These are phyloP conservation scores for Chlamydomonas incerta DNA, from an alignment of 139 green algal species.

Conservation along the genomic window DNA sequence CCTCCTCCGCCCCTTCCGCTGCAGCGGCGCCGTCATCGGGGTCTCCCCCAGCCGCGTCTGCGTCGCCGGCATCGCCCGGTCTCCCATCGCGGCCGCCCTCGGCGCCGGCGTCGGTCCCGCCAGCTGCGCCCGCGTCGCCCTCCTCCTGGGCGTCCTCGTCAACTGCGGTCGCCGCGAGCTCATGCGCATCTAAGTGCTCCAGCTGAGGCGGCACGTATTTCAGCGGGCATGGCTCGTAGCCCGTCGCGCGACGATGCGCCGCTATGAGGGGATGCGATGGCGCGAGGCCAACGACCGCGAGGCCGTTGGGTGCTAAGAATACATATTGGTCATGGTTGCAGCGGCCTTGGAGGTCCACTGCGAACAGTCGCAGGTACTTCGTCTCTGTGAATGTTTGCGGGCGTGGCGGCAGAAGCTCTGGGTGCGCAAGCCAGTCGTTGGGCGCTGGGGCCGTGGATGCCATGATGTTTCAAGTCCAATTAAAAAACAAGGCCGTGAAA, in stretches of 20 bases:
- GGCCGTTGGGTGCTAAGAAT: conserved; percentile 45
- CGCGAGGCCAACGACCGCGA: conserved; percentile 41
- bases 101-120: background rate
- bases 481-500: background rate
- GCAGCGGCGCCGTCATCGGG: background rate
- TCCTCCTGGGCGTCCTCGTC: conserved; percentile 25
- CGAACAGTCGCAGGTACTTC: conserved; percentile 34
- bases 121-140: background rate
- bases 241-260: conserved; percentile 5
- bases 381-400: conserved; percentile 2
- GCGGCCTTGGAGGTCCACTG: conserved; percentile 24
- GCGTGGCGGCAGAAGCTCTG: conserved; percentile 33
- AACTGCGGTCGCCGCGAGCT: background rate
- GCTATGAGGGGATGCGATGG: conserved; percentile 44
- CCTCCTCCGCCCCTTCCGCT: no score
- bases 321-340: conserved; percentile 47
- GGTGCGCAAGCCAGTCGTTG: conserved; percentile 39
- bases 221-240: conserved; percentile 5
- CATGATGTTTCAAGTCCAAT: background rate
- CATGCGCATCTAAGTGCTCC: background rate
- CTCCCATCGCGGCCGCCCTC: background rate
- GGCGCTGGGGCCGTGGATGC: background rate
- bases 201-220: conserved; percentile 10
- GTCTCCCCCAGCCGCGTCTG: background rate
- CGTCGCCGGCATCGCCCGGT: background rate